Conservation (phyloP, 352 stramenopile species). For the Halophytophthora polymorphica region DNA sequence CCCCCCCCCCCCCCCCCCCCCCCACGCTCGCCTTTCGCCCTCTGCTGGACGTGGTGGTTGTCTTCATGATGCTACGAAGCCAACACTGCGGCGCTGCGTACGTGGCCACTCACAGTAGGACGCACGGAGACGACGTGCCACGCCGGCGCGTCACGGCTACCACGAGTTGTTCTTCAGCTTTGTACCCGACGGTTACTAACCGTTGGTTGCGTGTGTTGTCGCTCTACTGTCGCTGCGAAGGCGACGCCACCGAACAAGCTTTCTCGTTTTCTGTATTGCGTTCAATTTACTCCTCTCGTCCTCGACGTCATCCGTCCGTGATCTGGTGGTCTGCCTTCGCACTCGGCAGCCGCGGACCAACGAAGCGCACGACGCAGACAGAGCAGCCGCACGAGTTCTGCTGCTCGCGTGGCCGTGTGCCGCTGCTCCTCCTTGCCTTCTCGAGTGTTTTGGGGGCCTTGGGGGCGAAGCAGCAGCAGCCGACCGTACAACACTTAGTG, state of each 20-base stretch:
- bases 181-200: not conserved
- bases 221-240: not conserved
- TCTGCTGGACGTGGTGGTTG: too few species aligned
- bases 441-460: slow-evolving; percentile 8
- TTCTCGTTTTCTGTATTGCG: not conserved
- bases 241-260: not conserved
- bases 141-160: slow-evolving; percentile 20
- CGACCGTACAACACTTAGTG: slow-evolving; percentile 41
- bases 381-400: too few species aligned
- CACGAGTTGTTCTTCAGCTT: slow-evolving; percentile 4
- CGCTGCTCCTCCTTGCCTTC: slow-evolving; percentile 3
- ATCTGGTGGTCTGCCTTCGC: not conserved
- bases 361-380: too few species aligned
- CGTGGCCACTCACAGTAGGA: not conserved
- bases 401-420: not conserved
- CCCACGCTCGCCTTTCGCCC: too few species aligned
- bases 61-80: too few species aligned
- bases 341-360: too few species aligned
- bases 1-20: too few species aligned
- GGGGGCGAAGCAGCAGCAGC: not conserved
- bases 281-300: not conserved
- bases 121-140: slow-evolving; percentile 3
- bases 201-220: slow-evolving; percentile 5
- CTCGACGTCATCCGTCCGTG: not conserved
- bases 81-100: too few species aligned